Evolutionary conservation across 2,329 filamentous ascomycete species (phyloP), one percentile per base, ranked within the genome.

Genomic region (Knufia fluminis): DNA sequence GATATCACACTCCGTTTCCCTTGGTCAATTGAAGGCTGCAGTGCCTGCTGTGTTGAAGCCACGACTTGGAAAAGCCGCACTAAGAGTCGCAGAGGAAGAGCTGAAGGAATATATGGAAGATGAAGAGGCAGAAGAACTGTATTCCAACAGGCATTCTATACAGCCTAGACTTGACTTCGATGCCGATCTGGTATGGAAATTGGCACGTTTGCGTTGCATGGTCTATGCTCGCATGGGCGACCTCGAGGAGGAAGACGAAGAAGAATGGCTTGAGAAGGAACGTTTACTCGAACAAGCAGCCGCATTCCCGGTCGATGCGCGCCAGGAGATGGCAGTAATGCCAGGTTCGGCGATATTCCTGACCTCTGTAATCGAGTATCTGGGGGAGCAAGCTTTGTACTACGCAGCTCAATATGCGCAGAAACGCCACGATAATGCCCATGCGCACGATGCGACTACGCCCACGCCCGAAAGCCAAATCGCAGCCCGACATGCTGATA

Each of bases 221-320:
- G 91, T 98, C 19, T 97, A 97, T 65, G 97, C 90, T 7, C 90
- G 92, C 7, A 73, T 98, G 4, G 92, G 92, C 39, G 91, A 98
- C 62, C 82, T 98, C 77, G 94, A 98, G 66, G 92, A 98, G 68
- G 90, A 97, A 58, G 92, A 98, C 57, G 92, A 97, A 66, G 91
- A 96, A 62, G 80, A 82, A 45, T 87, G 87, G 61, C 85, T 94
- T 63, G 82, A 89, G 56, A 81, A 88, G 60, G 88, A 92, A 50
- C 79, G 86, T 35, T 73, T 91, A 65, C 69, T 72, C 36, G 78
- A 57, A 17, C 56, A 58, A 26, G 82, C 52, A 71, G 76, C 31
- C 67, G 77, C 31, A 79, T 48, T 35, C 9, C 23, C 45, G 14
- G n/a, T 33, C 33, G 16, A 38, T 12, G 80, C 44, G 70, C 72